Conservation (phyloP, 257 asterid species). For the Solanum sejunctum region DNA sequence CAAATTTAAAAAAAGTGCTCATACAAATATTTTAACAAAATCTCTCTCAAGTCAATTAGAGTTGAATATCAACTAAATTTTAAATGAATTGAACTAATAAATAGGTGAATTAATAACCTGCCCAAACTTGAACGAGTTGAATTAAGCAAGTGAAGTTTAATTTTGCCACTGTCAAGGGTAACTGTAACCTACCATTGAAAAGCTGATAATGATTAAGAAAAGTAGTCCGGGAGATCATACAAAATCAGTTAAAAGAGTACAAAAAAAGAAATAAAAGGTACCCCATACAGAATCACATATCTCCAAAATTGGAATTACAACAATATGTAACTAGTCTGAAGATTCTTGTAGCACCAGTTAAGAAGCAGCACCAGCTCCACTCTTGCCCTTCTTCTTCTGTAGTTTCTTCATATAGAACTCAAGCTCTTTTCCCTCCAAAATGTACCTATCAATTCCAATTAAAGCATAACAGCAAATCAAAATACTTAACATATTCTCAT, state of each 20-base stretch:
- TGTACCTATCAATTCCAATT: slow-evolving; percentile 5
- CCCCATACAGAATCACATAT: background rate
- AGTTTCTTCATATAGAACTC: slow-evolving; percentile 4
- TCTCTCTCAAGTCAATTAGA: no score
- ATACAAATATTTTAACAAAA: no score
- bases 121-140: no score
- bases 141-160: no score
- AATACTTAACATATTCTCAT: background rate
- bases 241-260: background rate
- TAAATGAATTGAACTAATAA: no score
- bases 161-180: no score
- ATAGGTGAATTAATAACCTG: no score
- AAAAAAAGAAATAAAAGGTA: background rate
- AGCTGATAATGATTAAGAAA: background rate
- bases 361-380: slow-evolving; percentile 7
- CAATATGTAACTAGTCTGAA: background rate
- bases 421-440: slow-evolving; percentile 11
- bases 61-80: no score
- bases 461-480: background rate
- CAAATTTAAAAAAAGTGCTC: no score
- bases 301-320: background rate
- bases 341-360: background rate
- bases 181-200: background rate
- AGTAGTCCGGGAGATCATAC: background rate
- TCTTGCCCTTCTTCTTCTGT: slow-evolving; percentile 13